Percentiles rank a stretch among this genome's conserved stretches.
phyloP scores from a whole-genome alignment of 2,329 filamentous ascomycete genomes.

The Colletotrichum coccodes region DNA sequence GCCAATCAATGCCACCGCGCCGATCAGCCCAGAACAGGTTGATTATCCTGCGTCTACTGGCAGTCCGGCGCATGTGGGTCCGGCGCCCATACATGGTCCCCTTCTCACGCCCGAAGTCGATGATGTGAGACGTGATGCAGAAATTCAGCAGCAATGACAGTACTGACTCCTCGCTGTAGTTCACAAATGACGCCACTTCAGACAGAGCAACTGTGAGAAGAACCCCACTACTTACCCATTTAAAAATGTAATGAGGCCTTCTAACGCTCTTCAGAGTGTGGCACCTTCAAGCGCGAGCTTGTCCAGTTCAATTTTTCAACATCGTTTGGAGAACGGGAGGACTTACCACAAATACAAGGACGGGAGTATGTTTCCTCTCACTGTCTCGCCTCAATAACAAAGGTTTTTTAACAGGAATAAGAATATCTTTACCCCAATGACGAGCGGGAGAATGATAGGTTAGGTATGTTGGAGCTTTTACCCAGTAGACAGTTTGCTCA shows the following conservation, averaged over 20 bases:
- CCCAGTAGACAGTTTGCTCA: no score
- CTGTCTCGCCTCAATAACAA: neutral
- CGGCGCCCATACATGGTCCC: no score
- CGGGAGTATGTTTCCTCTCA: constrained; percentile 34
- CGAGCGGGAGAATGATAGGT: constrained; percentile 40
- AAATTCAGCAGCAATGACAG: neutral
- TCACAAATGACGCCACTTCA: neutral
- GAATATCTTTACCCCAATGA: constrained; percentile 40
- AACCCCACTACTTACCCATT: no score
- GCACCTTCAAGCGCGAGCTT: neutral
- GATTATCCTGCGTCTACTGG: no score
- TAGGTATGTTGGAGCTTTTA: constrained; percentile 18
- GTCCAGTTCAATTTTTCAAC: neutral
- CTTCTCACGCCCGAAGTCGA: no score
- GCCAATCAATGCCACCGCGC: no score
- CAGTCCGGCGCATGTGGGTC: no score
- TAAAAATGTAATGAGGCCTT: neutral
- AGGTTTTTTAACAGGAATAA: constrained; percentile 18
- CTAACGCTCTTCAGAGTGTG: neutral
- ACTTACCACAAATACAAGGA: constrained; percentile 33
- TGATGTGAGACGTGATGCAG: no score
- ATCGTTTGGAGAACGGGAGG: constrained; percentile 18
- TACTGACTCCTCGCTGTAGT: neutral
- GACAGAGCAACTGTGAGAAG: neutral
- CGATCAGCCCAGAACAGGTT: no score